phyloP scores from a whole-genome alignment of 169 alveolate genomes.

The Eimeria falciformis region DNA sequence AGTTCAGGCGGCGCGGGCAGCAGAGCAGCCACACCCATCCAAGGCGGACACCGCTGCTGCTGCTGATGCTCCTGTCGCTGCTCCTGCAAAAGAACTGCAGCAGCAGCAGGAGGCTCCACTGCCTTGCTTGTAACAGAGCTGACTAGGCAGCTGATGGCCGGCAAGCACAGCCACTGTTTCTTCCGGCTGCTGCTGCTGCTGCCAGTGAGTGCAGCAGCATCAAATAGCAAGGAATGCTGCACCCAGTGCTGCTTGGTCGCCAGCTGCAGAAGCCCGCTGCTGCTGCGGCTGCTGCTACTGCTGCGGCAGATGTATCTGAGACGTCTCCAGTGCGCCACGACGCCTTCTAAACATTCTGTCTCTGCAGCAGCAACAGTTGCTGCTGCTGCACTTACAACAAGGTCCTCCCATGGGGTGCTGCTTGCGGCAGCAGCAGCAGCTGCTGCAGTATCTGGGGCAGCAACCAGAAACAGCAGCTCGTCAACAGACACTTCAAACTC shows the following conservation, averaged over 20 bases:
- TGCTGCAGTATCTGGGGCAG: constrained; percentile 17
- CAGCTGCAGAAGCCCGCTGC: constrained; percentile 26
- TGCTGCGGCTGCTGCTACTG: constrained; percentile 13
- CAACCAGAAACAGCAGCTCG: background rate
- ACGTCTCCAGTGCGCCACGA: background rate
- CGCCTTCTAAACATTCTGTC: constrained; percentile 5
- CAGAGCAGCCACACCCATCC: constrained; percentile 11
- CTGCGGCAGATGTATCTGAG: background rate
- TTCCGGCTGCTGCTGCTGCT: background rate
- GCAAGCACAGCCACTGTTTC: constrained; percentile 24
- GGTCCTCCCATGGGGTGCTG: background rate
- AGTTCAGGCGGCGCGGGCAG: background rate
- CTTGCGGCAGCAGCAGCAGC: constrained; percentile 21
- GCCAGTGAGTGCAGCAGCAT: background rate
- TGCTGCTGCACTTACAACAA: background rate
- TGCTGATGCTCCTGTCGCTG: background rate
- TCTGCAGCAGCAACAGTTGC: constrained; percentile 7
- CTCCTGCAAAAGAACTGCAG: background rate
- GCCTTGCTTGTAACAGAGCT: background rate
- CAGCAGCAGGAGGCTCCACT: constrained; percentile 13
- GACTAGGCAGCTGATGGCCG: constrained; percentile 5
- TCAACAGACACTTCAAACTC: constrained; percentile 4
- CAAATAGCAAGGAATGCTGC: constrained; percentile 29
- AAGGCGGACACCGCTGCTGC: constrained; percentile 1
- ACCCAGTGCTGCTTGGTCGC: background rate